phyloP scores from a whole-genome alignment of 2,329 filamentous ascomycete genomes.

The Microsporum canis region DNA sequence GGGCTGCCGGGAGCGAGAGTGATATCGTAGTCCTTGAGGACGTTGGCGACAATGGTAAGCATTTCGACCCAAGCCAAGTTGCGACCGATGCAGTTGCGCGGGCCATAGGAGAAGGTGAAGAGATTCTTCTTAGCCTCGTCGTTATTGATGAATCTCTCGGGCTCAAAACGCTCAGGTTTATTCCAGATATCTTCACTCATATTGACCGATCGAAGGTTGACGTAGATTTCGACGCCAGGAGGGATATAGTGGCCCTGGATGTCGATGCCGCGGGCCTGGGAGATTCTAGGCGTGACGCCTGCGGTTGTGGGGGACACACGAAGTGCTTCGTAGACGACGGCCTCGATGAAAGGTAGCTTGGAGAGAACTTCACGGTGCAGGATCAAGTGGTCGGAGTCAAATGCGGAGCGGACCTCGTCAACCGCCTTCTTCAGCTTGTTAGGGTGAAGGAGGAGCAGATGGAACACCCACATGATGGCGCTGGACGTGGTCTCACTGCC shows the following conservation, averaged over 20 bases:
- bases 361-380: neutral
- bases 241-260: constrained; percentile 3
- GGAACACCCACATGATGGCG: constrained; percentile 6
- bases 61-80: constrained; percentile 6
- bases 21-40: constrained; percentile 5
- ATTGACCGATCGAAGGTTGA: constrained; percentile 3
- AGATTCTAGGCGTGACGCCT: constrained; percentile 4
- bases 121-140: constrained; percentile 1
- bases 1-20: neutral
- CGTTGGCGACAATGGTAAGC: constrained; percentile 4
- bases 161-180: neutral
- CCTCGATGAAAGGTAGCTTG: constrained; percentile 1
- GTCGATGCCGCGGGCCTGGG: neutral
- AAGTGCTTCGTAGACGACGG: neutral
- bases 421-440: neutral
- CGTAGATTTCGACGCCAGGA: neutral
- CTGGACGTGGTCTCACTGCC: constrained; percentile 3
- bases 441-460: constrained; percentile 2
- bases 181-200: constrained; percentile 3
- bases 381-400: neutral
- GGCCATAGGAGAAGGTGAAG: constrained; percentile 4
- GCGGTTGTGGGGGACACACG: constrained; percentile 3
- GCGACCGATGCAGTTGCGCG: constrained; percentile 4
- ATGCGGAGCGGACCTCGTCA: constrained; percentile 1
- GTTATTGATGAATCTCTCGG: constrained; percentile 1